Evolutionary conservation across 1,139 yeast species (phyloP).

Genomic region (Pichia sp.): DNA sequence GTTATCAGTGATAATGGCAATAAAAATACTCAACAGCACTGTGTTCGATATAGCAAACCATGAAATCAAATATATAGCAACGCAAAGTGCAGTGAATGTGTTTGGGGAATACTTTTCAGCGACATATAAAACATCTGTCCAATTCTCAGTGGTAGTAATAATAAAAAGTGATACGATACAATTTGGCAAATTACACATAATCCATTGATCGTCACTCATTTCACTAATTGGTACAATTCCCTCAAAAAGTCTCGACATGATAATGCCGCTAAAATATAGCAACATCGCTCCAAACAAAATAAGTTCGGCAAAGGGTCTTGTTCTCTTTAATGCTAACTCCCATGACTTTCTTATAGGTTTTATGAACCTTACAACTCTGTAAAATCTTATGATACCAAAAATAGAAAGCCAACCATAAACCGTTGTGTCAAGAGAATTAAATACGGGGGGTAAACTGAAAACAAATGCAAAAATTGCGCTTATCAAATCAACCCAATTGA

Average conservation of each 20-base stretch:
- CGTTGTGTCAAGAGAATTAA: constrained; percentile 42
- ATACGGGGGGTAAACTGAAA: constrained; percentile 53
- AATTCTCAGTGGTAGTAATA: constrained; percentile 86
- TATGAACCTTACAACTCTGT: constrained; percentile 61
- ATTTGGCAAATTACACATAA: constrained; percentile 68
- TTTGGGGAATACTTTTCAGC: constrained; percentile 52
- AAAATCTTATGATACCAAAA: constrained; percentile 71
- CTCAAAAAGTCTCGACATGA: constrained; percentile 68
- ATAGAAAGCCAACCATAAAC: constrained; percentile 75
- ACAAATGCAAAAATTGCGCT: constrained; percentile 58
- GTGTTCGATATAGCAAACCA: constrained; percentile 88
- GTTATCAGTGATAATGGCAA: constrained; percentile 85
- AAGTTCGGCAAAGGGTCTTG: constrained; percentile 63
- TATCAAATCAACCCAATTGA: constrained; percentile 58
- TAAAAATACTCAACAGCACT: constrained; percentile 78
- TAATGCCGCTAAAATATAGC: constrained; percentile 57
- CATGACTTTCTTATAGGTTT: constrained; percentile 62
- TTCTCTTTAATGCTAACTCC: constrained; percentile 65
- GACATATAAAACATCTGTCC: constrained; percentile 69
- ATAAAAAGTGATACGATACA: constrained; percentile 72
- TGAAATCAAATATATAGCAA: constrained; percentile 59
- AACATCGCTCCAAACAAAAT: constrained; percentile 69
- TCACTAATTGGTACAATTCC: constrained; percentile 58
- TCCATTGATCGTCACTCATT: constrained; percentile 44
- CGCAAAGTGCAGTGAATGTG: constrained; percentile 47